Percentiles rank a stretch among this genome's conserved stretches.
These are phyloP conservation scores for Pseudogymnoascus sp. DNA, from an alignment of 2,329 filamentous ascomycete genomes.

Conservation along the genomic window DNA sequence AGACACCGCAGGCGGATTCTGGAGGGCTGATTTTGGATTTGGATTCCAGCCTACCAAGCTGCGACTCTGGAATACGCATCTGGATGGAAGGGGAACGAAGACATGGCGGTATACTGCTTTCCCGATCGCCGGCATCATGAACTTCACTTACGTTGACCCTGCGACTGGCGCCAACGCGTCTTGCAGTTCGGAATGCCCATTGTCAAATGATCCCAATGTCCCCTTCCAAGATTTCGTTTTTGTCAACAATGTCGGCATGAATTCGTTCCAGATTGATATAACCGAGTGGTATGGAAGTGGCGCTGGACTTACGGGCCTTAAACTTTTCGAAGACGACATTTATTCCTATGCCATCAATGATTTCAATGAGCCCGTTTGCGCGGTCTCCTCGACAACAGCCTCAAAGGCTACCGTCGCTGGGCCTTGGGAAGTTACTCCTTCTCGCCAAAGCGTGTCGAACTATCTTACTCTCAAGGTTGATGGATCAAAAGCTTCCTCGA, in stretches of 20 bases:
- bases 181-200: slow-evolving; percentile 79
- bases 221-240: slow-evolving; percentile 85
- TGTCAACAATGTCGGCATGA: slow-evolving; percentile 82
- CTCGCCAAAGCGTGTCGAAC: slow-evolving; percentile 60
- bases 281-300: slow-evolving; percentile 80
- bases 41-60: slow-evolving; percentile 82
- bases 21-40: slow-evolving; percentile 76
- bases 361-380: slow-evolving; percentile 84
- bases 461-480: slow-evolving; percentile 66
- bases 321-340: slow-evolving; percentile 80
- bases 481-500: slow-evolving; percentile 43
- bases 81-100: slow-evolving; percentile 77
- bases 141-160: slow-evolving; percentile 82
- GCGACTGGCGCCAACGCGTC: slow-evolving; percentile 55
- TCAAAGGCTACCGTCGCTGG: slow-evolving; percentile 65
- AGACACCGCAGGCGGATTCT: slow-evolving; percentile 69
- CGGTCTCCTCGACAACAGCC: slow-evolving; percentile 47
- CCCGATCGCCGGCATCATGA: slow-evolving; percentile 88
- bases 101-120: slow-evolving; percentile 80
- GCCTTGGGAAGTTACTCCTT: slow-evolving; percentile 63
- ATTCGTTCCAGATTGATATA: slow-evolving; percentile 75
- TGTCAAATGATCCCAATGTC: slow-evolving; percentile 59
- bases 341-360: slow-evolving; percentile 74
- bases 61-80: slow-evolving; percentile 78
- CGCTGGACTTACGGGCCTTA: slow-evolving; percentile 75